Conservation (phyloP, 371 early-diverging fungal genomes). For the Apophysomyces elegans region DNA sequence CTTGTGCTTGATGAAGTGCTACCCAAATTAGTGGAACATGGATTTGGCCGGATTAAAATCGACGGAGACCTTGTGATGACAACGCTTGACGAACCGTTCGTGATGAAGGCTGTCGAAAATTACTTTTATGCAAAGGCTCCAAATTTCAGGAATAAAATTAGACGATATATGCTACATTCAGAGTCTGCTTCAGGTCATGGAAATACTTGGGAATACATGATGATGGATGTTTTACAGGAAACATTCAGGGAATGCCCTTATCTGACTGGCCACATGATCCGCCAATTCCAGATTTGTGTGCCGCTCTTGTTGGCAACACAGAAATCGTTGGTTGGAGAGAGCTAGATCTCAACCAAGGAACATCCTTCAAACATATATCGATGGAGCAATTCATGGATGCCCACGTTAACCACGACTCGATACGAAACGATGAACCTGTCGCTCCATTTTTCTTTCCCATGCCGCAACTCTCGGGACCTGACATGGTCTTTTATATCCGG, state of each 20-base stretch:
- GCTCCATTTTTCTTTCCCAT: background rate
- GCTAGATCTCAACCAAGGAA: background rate
- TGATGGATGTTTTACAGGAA: background rate
- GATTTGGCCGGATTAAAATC: too few species aligned
- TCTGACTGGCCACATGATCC: background rate
- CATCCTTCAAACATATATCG: constrained; percentile 6
- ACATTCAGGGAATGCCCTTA: background rate
- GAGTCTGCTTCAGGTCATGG: background rate
- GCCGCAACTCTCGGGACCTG: background rate
- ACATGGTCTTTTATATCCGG: background rate
- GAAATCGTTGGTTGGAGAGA: constrained; percentile 4
- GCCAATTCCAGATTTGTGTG: background rate
- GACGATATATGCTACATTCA: background rate
- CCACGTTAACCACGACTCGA: background rate
- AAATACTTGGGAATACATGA: constrained; percentile 1
- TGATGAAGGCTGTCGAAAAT: background rate
- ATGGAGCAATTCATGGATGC: constrained; percentile 6
- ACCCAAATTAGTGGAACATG: too few species aligned
- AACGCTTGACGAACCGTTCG: background rate
- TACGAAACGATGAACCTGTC: background rate
- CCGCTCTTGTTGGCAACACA: constrained; percentile 4
- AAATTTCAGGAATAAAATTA: constrained; percentile 1
- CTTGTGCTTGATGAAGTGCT: too few species aligned
- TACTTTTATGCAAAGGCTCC: background rate
- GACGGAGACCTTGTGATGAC: background rate